Evolutionary conservation across 192 early-diverging fungal species (phyloP), one percentile per base, ranked within the genome.

Genomic region (Piromyces sp.): DNA sequence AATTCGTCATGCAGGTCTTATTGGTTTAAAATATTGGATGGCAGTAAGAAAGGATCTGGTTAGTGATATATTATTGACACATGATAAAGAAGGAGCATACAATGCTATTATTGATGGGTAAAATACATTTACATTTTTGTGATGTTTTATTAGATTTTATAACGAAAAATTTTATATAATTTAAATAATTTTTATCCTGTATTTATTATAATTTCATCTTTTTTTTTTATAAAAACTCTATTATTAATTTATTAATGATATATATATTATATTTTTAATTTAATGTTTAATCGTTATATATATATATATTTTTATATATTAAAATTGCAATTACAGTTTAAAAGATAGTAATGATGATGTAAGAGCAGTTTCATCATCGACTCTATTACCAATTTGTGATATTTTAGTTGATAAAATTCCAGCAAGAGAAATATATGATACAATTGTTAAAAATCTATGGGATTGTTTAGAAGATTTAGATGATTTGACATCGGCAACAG

Each of bases 301-400:
- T 33, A 33, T 33, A 33, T 33, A n/a, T n/a, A n/a, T n/a, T n/a
- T n/a, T n/a, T n/a, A n/a, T n/a, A n/a, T n/a, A n/a, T n/a, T n/a
- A n/a, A n/a, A n/a, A n/a, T n/a, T n/a, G n/a, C n/a, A n/a, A n/a
- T n/a, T n/a, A n/a, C n/a, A 68, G 51, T n/a, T 86, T 99, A 33
- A 90, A 91, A 31, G 95, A 96, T 80, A 85, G 86, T 68, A 95
- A 99, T 86, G 98, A 99, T 84, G 97, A 98, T 84, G 97, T 99
- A 29, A 91, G 97, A 6, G 92, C 94, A 15, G 96, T 98, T 13
- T 93, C 95, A 16, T 96, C 98, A 0, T 92, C 95, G 5, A 94
- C 96, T 7, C 85, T 99, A 82, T 85, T 96, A 30, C 98, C 98
- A 5, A 90, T 99, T 80, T 92, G 92, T 0, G 94, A 94, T 30